Evolutionary conservation across 2,329 filamentous ascomycete genomes (phyloP), one percentile per base, ranked within the genome.

Genomic region (Taxawa tesnikishii): DNA sequence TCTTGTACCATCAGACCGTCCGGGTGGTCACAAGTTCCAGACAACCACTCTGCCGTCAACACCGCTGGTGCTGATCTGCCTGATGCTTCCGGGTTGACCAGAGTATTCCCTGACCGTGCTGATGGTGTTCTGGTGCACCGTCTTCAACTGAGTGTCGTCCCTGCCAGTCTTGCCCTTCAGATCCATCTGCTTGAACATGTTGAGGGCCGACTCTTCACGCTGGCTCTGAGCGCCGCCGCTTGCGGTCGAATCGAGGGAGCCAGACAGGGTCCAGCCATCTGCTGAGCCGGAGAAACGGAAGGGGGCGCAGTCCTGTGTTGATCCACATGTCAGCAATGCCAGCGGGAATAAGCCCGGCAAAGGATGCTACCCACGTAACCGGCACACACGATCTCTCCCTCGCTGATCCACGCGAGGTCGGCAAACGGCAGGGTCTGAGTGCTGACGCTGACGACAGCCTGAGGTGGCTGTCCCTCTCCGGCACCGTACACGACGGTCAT

Each of bases 171-270:
- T 93, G 40, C 90, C 90, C 69, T 90, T 94, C 43, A 98, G 69
- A 59, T 98, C 90, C 90, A 98, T 96, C 65, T 94, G 87, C 49
- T 77, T 75, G 65, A 98, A 98, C 84, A 96, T 94, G 60, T 96
- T 94, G 55, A 94, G 65, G 15, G 90, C 90, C 43, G 82, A 90
- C 56, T 96, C 90, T 59, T 96, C 90, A 18, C 80, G 71, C 34
- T 73, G 71, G 36, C 70, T 75, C 2, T 39, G 38, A 15, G 37
- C 39, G 12, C 42, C 45, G 17, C 38, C 43, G 3, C 42, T 41
- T 12, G 38, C 33, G 27, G 36, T 34, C 10, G 34, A 33, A 61
- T 94, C 87, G 39, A 96, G 63, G 4, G 83, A 79, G 18, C 85
- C 87, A 21, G 70, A 73, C 23, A 94, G 64, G 50, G 84, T 72